Percentiles rank a stretch among this genome's conserved stretches.
Evolutionary conservation across 2,329 filamentous ascomycete genomes (phyloP).

Genomic region (Phyllosticta paracitricarpa): DNA sequence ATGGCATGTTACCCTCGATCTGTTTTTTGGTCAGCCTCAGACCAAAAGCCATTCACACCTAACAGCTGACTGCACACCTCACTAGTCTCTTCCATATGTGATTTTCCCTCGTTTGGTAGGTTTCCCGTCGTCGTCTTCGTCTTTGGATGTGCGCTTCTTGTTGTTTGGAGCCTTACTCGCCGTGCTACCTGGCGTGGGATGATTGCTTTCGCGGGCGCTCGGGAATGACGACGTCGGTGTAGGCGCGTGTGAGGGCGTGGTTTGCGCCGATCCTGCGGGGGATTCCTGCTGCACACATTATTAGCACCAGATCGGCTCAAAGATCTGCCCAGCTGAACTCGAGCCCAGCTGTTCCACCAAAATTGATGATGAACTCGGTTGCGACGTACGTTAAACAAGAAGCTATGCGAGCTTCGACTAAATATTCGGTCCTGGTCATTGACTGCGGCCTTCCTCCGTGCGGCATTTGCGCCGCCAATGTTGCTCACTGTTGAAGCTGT

Average conservation of each 20-base stretch:
- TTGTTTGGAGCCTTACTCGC: conserved; percentile 22
- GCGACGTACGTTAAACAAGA: conserved; percentile 22
- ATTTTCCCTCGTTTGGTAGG: conserved; percentile 39
- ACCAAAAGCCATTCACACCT: neutral
- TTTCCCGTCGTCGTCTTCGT: conserved; percentile 38
- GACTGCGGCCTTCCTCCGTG: conserved; percentile 53
- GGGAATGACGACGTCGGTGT: conserved; percentile 39
- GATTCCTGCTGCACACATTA: conserved; percentile 23
- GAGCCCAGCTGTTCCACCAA: neutral
- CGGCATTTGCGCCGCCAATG: conserved; percentile 25
- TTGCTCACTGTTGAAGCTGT: conserved; percentile 42
- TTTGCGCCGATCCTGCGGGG: conserved; percentile 27
- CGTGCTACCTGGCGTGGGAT: conserved; percentile 28
- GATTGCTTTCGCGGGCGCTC: conserved; percentile 34
- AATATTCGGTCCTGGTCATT: conserved; percentile 67
- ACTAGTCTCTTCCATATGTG: conserved; percentile 35
- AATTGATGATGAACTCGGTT: neutral
- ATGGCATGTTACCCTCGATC: neutral
- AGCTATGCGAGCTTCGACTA: conserved; percentile 33
- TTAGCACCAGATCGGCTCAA: neutral
- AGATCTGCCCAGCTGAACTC: neutral
- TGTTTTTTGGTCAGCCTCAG: neutral
- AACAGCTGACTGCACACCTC: neutral
- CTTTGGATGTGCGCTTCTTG: conserved; percentile 35
- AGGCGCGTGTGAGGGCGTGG: conserved; percentile 37